Evolutionary conservation across 169 alveolate genomes (phyloP), one percentile per base, ranked within the genome.

Genomic region (Babesia divergens): DNA sequence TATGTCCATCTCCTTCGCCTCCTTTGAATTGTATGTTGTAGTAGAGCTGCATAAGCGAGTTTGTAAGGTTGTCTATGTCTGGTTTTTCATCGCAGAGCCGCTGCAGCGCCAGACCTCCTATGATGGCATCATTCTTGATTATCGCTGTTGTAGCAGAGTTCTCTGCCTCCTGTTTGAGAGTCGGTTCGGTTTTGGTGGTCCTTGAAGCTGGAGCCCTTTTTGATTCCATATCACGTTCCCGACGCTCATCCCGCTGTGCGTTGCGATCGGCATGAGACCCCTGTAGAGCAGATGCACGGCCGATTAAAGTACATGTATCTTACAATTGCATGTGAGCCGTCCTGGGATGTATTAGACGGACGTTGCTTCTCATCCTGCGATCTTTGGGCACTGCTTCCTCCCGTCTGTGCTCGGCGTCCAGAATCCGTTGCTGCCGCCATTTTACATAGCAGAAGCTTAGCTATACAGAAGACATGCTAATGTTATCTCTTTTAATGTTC

Each of bases 21-120:
- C 22, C n/a, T 24, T 20, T 51, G 42, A 2, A 38, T 26, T 62
- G 60, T 49, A 67, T 38, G 2, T 49, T 11, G 35, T 68, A 42
- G 69, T 77, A 77, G 28, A 77, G 28, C 54, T 68, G 70, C 70
- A 77, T 49, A 9, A 77, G 76, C 20, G 82, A 26, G 67, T 3
- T 77, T 38, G 65, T 40, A 37, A 77, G 76, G 43, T 22, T 43
- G 76, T 77, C 86, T 5, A 77, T 26, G 32, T 77, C 86, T 18
- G 86, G 86, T 54, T 77, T 77, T 32, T 77, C 86, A 31, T 77
- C 82, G 52, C 74, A 77, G 26, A 53, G 86, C 46, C 86, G 20
- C 82, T 77, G 86, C 47, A 77, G 62, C 29, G 82, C 74, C 31
- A 77, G 75, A 8, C 82, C 86, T 40, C 18, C 67, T 26, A 67